These are phyloP conservation scores for Jamesozyma hellenica DNA, from an alignment of 805 yeast genomes.

Conservation along the genomic window DNA sequence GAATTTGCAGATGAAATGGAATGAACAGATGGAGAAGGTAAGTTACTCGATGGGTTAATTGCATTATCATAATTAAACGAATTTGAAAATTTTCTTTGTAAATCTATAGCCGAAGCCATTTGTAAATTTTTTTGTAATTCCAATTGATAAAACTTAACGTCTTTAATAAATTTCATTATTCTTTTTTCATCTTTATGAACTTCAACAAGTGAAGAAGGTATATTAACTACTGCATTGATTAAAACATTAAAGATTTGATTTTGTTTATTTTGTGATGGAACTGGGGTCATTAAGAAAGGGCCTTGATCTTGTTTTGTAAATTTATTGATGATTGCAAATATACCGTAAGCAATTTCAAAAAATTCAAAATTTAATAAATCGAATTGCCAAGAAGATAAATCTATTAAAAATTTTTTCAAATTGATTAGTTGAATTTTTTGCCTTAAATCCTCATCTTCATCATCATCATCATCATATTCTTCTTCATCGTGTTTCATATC, in stretches of 20 bases:
- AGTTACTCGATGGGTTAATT: conserved; percentile 4
- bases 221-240: conserved; percentile 16
- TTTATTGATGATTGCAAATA: conserved; percentile 23
- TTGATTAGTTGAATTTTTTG: conserved; percentile 33
- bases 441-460: conserved; percentile 24
- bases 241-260: conserved; percentile 18
- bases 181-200: conserved; percentile 19
- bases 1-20: conserved; percentile 3
- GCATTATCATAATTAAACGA: conserved; percentile 1
- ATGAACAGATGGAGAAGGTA: conserved; percentile 24
- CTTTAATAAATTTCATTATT: conserved; percentile 16
- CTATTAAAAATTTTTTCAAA: conserved; percentile 41
- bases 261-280: conserved; percentile 15
- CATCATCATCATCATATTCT: conserved; percentile 8
- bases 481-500: conserved; percentile 1
- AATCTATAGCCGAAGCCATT: conserved; percentile 20
- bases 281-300: conserved; percentile 22
- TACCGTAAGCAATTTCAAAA: conserved; percentile 25
- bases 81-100: conserved; percentile 13
- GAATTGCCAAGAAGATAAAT: conserved; percentile 38
- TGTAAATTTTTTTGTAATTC: conserved; percentile 21
- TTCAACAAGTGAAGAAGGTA: conserved; percentile 19
- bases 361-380: conserved; percentile 30
- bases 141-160: conserved; percentile 14
- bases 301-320: conserved; percentile 26